Evolutionary conservation across 2,329 filamentous ascomycete genomes (phyloP), one percentile per base, ranked within the genome.

Genomic region (Sporothrix curviconia): DNA sequence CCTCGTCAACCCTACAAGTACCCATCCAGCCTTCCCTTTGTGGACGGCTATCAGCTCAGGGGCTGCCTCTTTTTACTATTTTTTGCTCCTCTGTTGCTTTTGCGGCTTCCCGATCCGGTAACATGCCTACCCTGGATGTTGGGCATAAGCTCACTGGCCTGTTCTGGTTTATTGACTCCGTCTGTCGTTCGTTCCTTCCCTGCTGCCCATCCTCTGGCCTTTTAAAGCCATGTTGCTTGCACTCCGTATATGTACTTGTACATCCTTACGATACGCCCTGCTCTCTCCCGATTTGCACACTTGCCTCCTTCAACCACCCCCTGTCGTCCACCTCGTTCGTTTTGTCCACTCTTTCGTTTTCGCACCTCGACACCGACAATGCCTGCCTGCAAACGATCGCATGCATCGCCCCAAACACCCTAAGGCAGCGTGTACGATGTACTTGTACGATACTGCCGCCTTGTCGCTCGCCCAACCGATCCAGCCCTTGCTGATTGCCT

Each of bases 321-420:
- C n/a, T n/a, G n/a, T n/a, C n/a, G n/a, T n/a, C 17, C 37, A 37
- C 43, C 55, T 49, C 37, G 19, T 15, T 37, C n/a, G n/a, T 24
- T 36, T 34, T 42, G 22, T 19, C 9, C 5, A 3, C 22, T 25
- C 36, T 5, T 14, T 32, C 36, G 37, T 19, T 24, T 32, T 44
- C 39, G 25, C 12, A 30, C 24, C 39, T 37, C 25, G 15, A 44
- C 52, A 9, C 52, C 52, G 39, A 6, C 40, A 42, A 57, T n/a
- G n/a, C n/a, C n/a, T 53, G 47, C 55, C 47, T 53, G 55, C 40
- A 53, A 28, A 52, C 49, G 47, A 47, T 53, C 47, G 15, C 47
- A 53, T 25, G 12, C 51, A 11, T 34, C 28, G 25, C 51, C 28
- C 40, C 39, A 55, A 55, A 55, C 52, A 46, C 40, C 22, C 25